Base-by-base conservation (phyloP, 148 eudicot species). In the Chenopodium quinoa region DNA sequence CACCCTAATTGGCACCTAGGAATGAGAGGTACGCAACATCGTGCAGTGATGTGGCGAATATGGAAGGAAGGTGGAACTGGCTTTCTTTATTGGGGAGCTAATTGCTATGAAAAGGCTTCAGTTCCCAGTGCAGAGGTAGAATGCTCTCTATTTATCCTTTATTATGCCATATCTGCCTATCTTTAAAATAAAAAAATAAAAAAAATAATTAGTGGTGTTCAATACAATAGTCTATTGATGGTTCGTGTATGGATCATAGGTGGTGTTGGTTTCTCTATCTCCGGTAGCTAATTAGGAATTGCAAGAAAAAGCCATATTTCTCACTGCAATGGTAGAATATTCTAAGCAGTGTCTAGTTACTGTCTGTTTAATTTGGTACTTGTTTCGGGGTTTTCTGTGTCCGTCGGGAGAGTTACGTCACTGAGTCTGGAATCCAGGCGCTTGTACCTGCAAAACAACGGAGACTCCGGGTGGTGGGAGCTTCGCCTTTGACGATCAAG, bases 61-160 rank as follows among this genome's bases (percentile, higher is more conserved):
- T 96, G 99, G 99, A 96, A 96, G 85, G 99, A 96, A 89, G 99
- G 99, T 56, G 98, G 97, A 81, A 96, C 98, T n/a, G 99, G 99
- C 23, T 96, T 96, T 80, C 88, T 96, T 9, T 96, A 96, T 70
- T 96, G 99, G 99, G 99, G 99, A 77, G 97, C 98, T 76, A 96
- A 96, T 85, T 96, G 99, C 89, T 96, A 96, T 73, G 99, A 96
- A 82, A 93, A 93, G 80, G 98, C 99, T 23, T 88, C 89, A 75
- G 89, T 88, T 87, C 90, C 98, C 50, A 93, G 99, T 89, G 99
- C 95, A 37, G 99, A 96, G 98, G 99, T 93, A 80, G 65, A 46
- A 25, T 71, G 13, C 9, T 29, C 10, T 40, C 16, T 34, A 25
- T 72, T 3, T 67, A 22, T 62, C 48, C 7, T 7, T 47, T 64